phyloP scores from a whole-genome alignment of 495 filamentous ascomycete genomes.

The Penicillium malachiteum region DNA sequence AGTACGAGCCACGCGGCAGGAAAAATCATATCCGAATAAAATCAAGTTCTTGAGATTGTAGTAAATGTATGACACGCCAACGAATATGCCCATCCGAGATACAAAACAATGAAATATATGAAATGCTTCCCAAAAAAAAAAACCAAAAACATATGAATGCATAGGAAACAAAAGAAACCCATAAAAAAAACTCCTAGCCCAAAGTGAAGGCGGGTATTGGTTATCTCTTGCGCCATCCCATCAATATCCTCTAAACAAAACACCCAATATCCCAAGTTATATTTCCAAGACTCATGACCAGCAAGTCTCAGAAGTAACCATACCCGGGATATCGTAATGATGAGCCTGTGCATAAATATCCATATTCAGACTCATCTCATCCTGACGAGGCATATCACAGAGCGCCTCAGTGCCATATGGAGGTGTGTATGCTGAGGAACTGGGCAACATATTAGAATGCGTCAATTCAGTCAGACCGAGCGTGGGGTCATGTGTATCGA shows the following conservation, averaged over 20 bases:
- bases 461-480: slow-evolving; percentile 30
- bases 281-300: slow-evolving; percentile 26
- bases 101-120: no score
- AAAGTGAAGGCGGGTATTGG: neutral
- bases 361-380: slow-evolving; percentile 34
- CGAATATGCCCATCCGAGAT: no score
- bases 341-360: slow-evolving; percentile 34
- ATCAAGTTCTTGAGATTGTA: no score
- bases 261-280: neutral
- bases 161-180: no score
- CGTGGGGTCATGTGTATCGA: slow-evolving; percentile 32
- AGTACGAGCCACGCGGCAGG: no score
- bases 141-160: no score
- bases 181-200: no score
- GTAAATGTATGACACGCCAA: no score
- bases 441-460: slow-evolving; percentile 14
- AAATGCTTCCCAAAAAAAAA: no score
- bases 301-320: slow-evolving; percentile 29
- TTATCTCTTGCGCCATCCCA: neutral
- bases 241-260: neutral
- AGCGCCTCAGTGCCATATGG: slow-evolving; percentile 32
- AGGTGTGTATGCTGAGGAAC: slow-evolving; percentile 27
- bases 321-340: slow-evolving; percentile 27
- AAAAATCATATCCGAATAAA: no score
- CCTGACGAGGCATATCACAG: slow-evolving; percentile 29